Base-by-base conservation (phyloP, 352 stramenopile species). In the Pythium biforme region DNA sequence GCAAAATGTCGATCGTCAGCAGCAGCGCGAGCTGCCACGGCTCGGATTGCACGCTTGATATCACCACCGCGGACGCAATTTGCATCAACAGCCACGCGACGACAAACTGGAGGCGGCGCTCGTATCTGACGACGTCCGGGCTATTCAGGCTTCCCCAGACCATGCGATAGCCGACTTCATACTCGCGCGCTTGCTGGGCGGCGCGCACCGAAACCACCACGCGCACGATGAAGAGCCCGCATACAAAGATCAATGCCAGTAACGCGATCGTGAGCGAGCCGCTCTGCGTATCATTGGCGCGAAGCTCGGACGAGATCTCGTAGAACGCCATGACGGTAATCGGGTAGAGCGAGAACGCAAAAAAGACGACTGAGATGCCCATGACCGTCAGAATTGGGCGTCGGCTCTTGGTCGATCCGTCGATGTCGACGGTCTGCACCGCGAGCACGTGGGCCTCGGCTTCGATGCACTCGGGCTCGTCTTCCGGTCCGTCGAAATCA, bases 61-160 rank as follows among this genome's bases (percentile, higher is more conserved):
- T 37, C 23, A 70, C 22, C 20, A 72, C 29, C 0, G 63, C 68
- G 3, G 56, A 65, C 12, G 57, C 6, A 27, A 68, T 41, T 27
- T 72, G 59, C 47, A 66, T 60, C 19, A 39, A 17, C 3, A 62
- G 29, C 53, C 57, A 64, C 49, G 56, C 22, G 3, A 41, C 27
- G 14, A 54, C 51, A 40, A 68, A 66, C 23, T 72, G 62, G 3
- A 75, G 22, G 12, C 68, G 68, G 10, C 48, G 31, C 7, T 66
- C 45, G 47, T 72, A 75, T 6, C 33, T 41, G 40, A 63, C 53
- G 19, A 69, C 59, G 34, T 60, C 47, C 4, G 34, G 39, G 23
- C 47, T 64, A 51, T 61, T 66, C 22, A 75, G 39, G 14, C 52
- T 54, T 3, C 68, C 68, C 63, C 67, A 75, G 1, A 62, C 59